A percentile compares a stretch with the other conserved stretches of the same genome.
These are phyloP conservation scores for Rhododendron ferrugineum DNA, from an alignment of 148 eudicot species.

Conservation along the genomic window DNA sequence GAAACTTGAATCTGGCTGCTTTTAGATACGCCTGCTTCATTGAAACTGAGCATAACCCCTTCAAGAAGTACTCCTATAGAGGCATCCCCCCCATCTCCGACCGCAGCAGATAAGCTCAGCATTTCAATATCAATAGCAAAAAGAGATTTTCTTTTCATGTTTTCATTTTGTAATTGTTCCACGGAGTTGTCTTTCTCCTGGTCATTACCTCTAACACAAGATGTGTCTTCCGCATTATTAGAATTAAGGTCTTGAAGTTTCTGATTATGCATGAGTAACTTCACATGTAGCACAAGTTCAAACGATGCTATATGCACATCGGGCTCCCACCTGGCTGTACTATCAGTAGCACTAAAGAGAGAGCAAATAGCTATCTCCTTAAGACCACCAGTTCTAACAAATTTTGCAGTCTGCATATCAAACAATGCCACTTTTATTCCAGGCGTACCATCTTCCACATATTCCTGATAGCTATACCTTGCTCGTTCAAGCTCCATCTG, in stretches of 20 bases:
- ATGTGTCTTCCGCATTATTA: conserved; percentile 14
- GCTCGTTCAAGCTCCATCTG: conserved; percentile 95
- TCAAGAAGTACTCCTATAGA: conserved; percentile 83
- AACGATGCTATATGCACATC: conserved; percentile 75
- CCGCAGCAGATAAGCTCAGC: conserved; percentile 79
- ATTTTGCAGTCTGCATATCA: conserved; percentile 84
- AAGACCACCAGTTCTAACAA: conserved; percentile 82
- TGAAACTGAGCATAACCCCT: conserved; percentile 71
- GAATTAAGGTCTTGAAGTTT: conserved; percentile 44
- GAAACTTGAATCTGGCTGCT: conserved; percentile 95
- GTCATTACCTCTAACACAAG: conserved; percentile 27
- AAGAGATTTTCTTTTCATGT: conserved; percentile 72
- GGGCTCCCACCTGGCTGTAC: conserved; percentile 83
- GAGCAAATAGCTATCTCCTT: conserved; percentile 84
- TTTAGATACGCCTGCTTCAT: conserved; percentile 61
- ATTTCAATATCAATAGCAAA: conserved; percentile 88
- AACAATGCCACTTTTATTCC: conserved; percentile 63
- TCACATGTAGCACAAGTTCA: conserved; percentile 70
- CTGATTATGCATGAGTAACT: conserved; percentile 53
- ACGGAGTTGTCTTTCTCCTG: conserved; percentile 30
- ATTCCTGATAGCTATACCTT: conserved; percentile 72
- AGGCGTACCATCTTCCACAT: conserved; percentile 42
- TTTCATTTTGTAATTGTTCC: conserved; percentile 32
- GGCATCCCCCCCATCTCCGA: conserved; percentile 90
- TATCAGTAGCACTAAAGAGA: conserved; percentile 88